Evolutionary conservation across 164 flowering plant genomes (phyloP), one percentile per base, ranked within the genome.

Genomic region (Aristolochia contorta): DNA sequence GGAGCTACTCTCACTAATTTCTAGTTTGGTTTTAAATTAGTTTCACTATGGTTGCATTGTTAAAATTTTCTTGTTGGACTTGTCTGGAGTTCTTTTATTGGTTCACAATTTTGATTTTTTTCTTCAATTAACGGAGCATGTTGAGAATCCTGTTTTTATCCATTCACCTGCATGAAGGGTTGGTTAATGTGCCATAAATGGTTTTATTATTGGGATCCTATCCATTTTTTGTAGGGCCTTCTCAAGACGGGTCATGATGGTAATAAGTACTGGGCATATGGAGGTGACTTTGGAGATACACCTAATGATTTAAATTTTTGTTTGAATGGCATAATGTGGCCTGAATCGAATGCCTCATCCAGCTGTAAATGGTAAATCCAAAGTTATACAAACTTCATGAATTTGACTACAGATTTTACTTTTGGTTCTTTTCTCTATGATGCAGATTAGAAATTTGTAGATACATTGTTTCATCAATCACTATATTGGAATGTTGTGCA

Each of bases 291-390:
- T 73, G 98, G 98, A 20, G 98, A 93, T 71, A 65, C 60, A 23
- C 97, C 96, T 23, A 87, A 93, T 77, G 98, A 93, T 69, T 72
- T 77, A 67, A 93, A 90, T 77, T 93, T 93, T 73, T 93, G 98
- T 68, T 70, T 90, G 64, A 85, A 90, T 72, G 98, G 98, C 15
- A 64, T 93, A 58, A 67, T 56, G 13, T 93, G 97, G 97, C 97
- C 98, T 47, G 98, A n/a, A 93, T 75, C 81, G 98, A 71, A 84
- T 85, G 60, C 85, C 90, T 62, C 98, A 93, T 77, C 98, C 98
- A 60, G 96, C 89, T 62, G 21, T 93, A 57, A 75, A 87, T 68
- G 98, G 98, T 86, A 79, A 67, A 18, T n/a, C 12, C n/a, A 7
- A 30, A 23, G 30, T 23, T 53, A 9, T 22, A 13, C 23, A 22